Conservation (phyloP, 2,329 filamentous ascomycete genomes). For the Colletotrichum agaves region DNA sequence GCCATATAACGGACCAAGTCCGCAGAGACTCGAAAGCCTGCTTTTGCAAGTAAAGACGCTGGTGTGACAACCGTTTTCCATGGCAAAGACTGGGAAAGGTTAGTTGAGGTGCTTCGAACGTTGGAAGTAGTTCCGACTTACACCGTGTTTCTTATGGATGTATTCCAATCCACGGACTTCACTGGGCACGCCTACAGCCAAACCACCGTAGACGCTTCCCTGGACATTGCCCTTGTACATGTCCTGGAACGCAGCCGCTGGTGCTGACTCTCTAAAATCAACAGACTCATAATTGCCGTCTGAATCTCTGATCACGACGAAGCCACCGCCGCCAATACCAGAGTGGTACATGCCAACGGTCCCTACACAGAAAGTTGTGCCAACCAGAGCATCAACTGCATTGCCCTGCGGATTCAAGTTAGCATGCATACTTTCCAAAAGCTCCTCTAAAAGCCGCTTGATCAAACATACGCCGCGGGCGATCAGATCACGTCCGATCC, state of each 20-base stretch:
- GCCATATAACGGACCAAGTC: slow-evolving; percentile 82
- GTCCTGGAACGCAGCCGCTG: slow-evolving; percentile 80
- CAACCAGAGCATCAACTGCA: slow-evolving; percentile 80
- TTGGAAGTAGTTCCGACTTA: slow-evolving; percentile 44
- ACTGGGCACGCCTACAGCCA: slow-evolving; percentile 78
- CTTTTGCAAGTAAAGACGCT: slow-evolving; percentile 76
- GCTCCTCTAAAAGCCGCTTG: not conserved
- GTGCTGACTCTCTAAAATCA: slow-evolving; percentile 91
- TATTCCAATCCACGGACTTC: slow-evolving; percentile 84
- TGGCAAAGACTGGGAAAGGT: slow-evolving; percentile 58
- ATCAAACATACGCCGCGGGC: slow-evolving; percentile 55
- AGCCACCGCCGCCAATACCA: slow-evolving; percentile 91
- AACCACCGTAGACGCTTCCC: slow-evolving; percentile 76
- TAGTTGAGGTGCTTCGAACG: not conserved
- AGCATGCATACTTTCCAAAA: not conserved
- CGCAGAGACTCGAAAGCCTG: slow-evolving; percentile 78
- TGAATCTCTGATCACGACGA: slow-evolving; percentile 80
- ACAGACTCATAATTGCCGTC: slow-evolving; percentile 85
- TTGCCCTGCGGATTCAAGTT: slow-evolving; percentile 64
- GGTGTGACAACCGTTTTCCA: slow-evolving; percentile 80
- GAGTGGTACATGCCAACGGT: slow-evolving; percentile 81
- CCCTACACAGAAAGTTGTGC: slow-evolving; percentile 79
- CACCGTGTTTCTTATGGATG: slow-evolving; percentile 78
- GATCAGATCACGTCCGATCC: slow-evolving; percentile 73
- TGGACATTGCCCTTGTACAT: slow-evolving; percentile 82